A percentile compares a stretch with the other conserved stretches of the same genome.
These are phyloP conservation scores for Penicillium sp. DNA, from an alignment of 2,329 filamentous ascomycete genomes.

Conservation along the genomic window DNA sequence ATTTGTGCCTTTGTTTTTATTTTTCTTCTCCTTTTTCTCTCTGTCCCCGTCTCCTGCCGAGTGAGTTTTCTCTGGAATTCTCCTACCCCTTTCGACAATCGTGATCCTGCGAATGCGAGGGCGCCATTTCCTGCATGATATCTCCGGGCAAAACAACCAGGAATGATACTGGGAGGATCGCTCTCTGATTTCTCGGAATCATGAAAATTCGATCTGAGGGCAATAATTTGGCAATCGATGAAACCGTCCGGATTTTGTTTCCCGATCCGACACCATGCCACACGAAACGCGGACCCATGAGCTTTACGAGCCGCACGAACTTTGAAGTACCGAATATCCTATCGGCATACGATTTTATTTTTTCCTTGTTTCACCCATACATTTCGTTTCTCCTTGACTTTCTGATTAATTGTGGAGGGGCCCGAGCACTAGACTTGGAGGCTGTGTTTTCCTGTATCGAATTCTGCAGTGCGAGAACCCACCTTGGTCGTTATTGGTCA, in stretches of 20 bases:
- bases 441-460: neutral
- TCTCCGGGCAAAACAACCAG: neutral
- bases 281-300: constrained; percentile 33
- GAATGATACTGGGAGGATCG: neutral
- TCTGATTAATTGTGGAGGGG: constrained; percentile 15
- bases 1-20: neutral
- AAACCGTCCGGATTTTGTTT: constrained; percentile 2
- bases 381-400: constrained; percentile 13
- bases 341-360: constrained; percentile 20
- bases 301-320: constrained; percentile 35
- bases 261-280: constrained; percentile 28
- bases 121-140: neutral
- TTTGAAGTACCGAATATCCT: constrained; percentile 21
- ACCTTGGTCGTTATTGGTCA: neutral
- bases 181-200: neutral
- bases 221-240: constrained; percentile 7
- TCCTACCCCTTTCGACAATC: neutral
- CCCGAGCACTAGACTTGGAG: neutral
- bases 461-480: neutral
- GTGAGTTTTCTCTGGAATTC: neutral
- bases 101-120: neutral
- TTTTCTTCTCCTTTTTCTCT: neutral
- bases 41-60: neutral
- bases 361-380: constrained; percentile 8
- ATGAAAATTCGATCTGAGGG: neutral